phyloP scores from a whole-genome alignment of 768 basidiomycete species.

The Leccinum barrowsii region DNA sequence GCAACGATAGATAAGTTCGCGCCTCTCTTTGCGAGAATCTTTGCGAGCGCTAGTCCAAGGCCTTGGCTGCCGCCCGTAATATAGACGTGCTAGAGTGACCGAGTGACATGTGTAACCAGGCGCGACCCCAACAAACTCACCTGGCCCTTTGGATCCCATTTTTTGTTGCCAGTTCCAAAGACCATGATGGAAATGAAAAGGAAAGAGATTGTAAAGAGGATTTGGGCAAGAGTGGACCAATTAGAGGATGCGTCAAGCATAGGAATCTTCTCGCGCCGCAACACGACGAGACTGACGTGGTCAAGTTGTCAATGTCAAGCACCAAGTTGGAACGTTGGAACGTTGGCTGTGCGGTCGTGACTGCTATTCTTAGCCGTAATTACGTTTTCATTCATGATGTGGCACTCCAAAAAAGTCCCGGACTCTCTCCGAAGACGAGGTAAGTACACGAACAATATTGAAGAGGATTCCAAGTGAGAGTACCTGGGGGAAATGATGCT shows the following conservation, averaged over 20 bases:
- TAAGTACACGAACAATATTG: no score
- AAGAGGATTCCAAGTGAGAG: no score
- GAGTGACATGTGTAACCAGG: background rate
- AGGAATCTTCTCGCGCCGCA: background rate
- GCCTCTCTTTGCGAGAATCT: conserved; percentile 60
- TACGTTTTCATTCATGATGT: no score
- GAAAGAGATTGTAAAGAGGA: conserved; percentile 11
- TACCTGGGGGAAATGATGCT: no score
- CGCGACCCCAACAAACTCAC: conserved; percentile 14
- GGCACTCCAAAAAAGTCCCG: no score
- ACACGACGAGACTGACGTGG: no score
- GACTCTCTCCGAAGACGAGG: no score
- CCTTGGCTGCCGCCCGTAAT: conserved; percentile 84
- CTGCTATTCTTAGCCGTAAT: no score
- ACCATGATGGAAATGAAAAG: conserved; percentile 14
- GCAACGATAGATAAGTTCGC: conserved; percentile 87
- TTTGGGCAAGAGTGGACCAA: background rate
- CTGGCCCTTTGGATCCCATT: conserved; percentile 50
- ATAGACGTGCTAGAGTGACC: conserved; percentile 64
- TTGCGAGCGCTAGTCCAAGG: conserved; percentile 72
- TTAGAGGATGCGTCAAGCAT: background rate
- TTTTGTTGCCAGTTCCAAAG: conserved; percentile 27
- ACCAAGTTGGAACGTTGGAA: no score
- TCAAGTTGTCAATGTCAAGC: no score
- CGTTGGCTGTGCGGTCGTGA: no score